phyloP scores from a whole-genome alignment of 495 filamentous ascomycete species.

The Daldinia concentrica region DNA sequence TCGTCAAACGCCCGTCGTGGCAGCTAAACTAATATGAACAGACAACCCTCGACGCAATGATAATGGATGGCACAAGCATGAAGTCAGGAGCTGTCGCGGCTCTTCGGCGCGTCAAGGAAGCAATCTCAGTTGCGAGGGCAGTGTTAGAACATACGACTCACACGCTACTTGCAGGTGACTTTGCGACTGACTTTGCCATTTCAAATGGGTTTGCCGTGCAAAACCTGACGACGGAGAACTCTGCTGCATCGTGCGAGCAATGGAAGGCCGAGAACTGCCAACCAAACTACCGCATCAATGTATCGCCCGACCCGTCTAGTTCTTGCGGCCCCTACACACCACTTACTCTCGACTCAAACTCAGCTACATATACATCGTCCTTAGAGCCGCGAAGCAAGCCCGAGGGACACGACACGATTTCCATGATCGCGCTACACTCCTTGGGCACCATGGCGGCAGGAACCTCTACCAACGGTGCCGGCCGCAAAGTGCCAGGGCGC shows the following conservation, averaged over 20 bases:
- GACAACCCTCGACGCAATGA: conserved; percentile 59
- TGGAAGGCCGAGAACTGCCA: conserved; percentile 52
- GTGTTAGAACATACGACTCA: conserved; percentile 58
- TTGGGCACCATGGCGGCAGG: conserved; percentile 56
- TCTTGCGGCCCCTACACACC: conserved; percentile 57
- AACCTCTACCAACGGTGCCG: conserved; percentile 60
- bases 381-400: background rate
- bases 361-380: background rate
- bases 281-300: conserved; percentile 55
- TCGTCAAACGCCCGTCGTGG: too few species aligned
- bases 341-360: conserved; percentile 10
- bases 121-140: conserved; percentile 55
- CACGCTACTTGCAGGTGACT: conserved; percentile 57
- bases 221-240: conserved; percentile 50
- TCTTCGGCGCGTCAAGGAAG: conserved; percentile 54
- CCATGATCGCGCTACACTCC: conserved; percentile 54
- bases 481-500: conserved; percentile 57
- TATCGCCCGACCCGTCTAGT: conserved; percentile 46
- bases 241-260: conserved; percentile 46
- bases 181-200: conserved; percentile 56
- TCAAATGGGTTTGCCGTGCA: conserved; percentile 55
- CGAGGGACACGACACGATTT: conserved; percentile 57
- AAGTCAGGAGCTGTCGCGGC: conserved; percentile 58
- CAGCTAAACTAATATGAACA: conserved; percentile 6
- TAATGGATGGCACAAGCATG: conserved; percentile 56